Conservation (phyloP, 306 rosid genomes). For the Sicyos edulis region DNA sequence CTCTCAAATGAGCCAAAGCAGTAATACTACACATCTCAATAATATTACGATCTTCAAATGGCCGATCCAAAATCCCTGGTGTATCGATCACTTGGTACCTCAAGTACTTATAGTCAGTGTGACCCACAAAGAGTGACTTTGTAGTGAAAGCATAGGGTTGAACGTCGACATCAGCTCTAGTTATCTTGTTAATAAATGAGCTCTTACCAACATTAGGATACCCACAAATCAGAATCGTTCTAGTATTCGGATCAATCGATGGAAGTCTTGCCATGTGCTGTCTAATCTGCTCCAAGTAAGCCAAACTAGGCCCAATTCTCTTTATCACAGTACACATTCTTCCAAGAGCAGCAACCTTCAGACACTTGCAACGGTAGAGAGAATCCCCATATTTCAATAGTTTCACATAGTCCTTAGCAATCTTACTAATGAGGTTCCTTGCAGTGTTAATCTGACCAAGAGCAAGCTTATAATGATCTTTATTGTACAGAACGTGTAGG, state of each 20-base stretch:
- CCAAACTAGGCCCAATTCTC: slow-evolving; percentile 80
- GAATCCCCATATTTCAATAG: slow-evolving; percentile 83
- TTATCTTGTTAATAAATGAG: slow-evolving; percentile 81
- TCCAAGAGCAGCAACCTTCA: slow-evolving; percentile 88
- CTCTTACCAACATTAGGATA: slow-evolving; percentile 93
- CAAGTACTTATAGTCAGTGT: slow-evolving; percentile 73
- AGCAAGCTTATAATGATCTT: slow-evolving; percentile 92
- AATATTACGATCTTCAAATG: slow-evolving; percentile 81
- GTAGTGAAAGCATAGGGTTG: slow-evolving; percentile 94
- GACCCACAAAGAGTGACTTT: slow-evolving; percentile 81
- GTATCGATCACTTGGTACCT: slow-evolving; percentile 92
- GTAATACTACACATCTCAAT: slow-evolving; percentile 95
- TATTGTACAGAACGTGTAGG: slow-evolving; percentile 80
- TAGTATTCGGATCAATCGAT: slow-evolving; percentile 68
- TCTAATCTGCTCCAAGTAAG: slow-evolving; percentile 80
- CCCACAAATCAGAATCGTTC: slow-evolving; percentile 77
- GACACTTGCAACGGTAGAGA: slow-evolving; percentile 64
- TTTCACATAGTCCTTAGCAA: slow-evolving; percentile 70
- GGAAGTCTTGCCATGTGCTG: slow-evolving; percentile 95
- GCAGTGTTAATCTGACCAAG: slow-evolving; percentile 88
- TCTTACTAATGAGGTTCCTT: slow-evolving; percentile 70
- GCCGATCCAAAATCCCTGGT: slow-evolving; percentile 86
- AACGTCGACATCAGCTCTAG: slow-evolving; percentile 88
- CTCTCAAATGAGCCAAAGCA: slow-evolving; percentile 81
- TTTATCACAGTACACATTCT: slow-evolving; percentile 89